Conservation (phyloP, 495 filamentous ascomycete species). For the Trichoderma reesei region DNA sequence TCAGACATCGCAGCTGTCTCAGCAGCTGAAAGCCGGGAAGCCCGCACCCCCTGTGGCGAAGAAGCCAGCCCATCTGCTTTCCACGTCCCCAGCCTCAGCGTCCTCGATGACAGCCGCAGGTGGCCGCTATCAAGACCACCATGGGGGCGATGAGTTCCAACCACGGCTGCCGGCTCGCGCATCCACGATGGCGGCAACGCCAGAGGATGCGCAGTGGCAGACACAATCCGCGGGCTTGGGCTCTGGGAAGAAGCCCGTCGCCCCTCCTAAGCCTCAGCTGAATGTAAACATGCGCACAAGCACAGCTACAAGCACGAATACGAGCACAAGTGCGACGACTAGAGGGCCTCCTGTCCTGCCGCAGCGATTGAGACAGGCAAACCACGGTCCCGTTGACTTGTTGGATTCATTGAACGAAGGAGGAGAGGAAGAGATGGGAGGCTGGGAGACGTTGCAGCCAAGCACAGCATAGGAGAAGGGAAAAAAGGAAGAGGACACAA, state of each 20-base stretch:
- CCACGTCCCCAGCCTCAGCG: conserved; percentile 23
- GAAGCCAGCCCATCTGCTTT: conserved; percentile 42
- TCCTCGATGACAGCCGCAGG: conserved; percentile 12
- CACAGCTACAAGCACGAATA: not conserved
- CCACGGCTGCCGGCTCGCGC: conserved; percentile 4
- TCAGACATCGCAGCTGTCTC: conserved; percentile 13
- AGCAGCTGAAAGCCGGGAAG: conserved; percentile 19
- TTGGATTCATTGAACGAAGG: conserved; percentile 26
- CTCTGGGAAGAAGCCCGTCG: not conserved
- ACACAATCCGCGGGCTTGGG: not conserved
- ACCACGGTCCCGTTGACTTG: conserved; percentile 23
- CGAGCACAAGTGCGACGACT: not conserved
- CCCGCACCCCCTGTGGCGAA: conserved; percentile 42
- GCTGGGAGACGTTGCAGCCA: conserved; percentile 40
- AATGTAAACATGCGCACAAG: not conserved
- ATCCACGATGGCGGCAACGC: not conserved
- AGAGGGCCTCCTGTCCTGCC: not conserved
- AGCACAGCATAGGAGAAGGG: not conserved
- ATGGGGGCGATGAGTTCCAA: not conserved
- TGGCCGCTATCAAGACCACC: not conserved
- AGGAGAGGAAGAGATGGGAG: conserved; percentile 27
- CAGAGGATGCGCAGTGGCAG: not conserved
- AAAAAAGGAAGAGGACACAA: not conserved
- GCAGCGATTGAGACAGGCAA: not conserved
- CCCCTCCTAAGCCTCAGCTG: not conserved